These are phyloP conservation scores for Millerago galiae DNA, from an alignment of 805 yeast species.

Conservation along the genomic window DNA sequence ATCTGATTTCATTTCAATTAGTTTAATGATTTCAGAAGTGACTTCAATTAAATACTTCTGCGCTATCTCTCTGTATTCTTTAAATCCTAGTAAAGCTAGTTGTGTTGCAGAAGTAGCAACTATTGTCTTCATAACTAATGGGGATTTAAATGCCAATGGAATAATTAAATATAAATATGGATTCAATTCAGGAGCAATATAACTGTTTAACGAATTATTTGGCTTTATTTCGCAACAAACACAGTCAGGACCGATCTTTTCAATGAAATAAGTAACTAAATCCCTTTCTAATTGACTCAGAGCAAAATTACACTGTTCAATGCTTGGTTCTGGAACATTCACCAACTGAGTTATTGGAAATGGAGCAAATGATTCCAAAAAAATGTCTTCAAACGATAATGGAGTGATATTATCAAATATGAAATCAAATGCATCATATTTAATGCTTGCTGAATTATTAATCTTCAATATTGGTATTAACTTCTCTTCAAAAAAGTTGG, in stretches of 20 bases:
- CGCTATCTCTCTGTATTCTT: conserved; percentile 24
- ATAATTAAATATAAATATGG: conserved; percentile 34
- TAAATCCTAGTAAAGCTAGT: conserved; percentile 25
- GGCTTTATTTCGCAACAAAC: conserved; percentile 30
- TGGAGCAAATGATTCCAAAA: conserved; percentile 18
- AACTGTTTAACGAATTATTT: conserved; percentile 10
- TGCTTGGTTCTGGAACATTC: conserved; percentile 11
- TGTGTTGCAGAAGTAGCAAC: conserved; percentile 34
- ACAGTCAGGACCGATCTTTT: conserved; percentile 32
- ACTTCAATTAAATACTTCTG: conserved; percentile 24
- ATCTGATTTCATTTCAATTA: conserved; percentile 23
- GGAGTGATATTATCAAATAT: conserved; percentile 8
- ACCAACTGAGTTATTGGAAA: conserved; percentile 14
- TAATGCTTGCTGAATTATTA: conserved; percentile 1
- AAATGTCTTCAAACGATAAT: conserved; percentile 16
- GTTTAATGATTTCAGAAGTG: conserved; percentile 25
- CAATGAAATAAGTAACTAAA: conserved; percentile 29
- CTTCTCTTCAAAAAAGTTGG: conserved; percentile 12
- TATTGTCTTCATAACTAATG: conserved; percentile 28
- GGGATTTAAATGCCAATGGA: conserved; percentile 30
- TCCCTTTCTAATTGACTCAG: conserved; percentile 12
- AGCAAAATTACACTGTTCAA: conserved; percentile 11
- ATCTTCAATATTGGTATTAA: conserved; percentile 11
- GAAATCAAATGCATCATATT: conserved; percentile 16
- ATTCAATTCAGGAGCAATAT: conserved; percentile 25